Evolutionary conservation across 192 early-diverging fungal genomes (phyloP).

Genomic region (Spizellomyces punctatus): DNA sequence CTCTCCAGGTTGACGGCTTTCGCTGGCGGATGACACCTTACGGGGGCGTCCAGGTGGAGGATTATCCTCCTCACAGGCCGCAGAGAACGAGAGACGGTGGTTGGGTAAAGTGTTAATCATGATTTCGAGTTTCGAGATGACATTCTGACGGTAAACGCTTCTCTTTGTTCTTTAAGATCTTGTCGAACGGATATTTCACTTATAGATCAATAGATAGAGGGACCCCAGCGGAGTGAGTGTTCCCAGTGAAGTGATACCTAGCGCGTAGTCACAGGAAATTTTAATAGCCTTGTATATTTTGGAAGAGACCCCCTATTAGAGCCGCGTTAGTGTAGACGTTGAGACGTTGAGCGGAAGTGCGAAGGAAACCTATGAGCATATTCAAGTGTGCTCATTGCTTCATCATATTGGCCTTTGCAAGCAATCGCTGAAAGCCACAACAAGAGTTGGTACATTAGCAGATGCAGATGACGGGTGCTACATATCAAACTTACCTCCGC

Average conservation of each 20-base stretch:
- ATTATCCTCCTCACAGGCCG: constrained; percentile 11
- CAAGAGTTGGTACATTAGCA: background rate
- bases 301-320: no score
- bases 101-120: constrained; percentile 18
- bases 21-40: constrained; percentile 25
- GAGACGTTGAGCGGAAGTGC: no score
- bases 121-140: background rate
- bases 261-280: no score
- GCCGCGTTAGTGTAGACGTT: no score
- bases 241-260: no score
- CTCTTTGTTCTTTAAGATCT: constrained; percentile 2
- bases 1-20: background rate
- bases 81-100: constrained; percentile 22
- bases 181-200: constrained; percentile 21
- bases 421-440: constrained; percentile 1
- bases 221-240: background rate
- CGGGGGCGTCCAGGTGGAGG: constrained; percentile 27
- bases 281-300: no score
- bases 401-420: constrained; percentile 16
- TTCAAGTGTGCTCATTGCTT: background rate
- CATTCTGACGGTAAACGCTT: background rate
- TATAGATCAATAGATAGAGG: constrained; percentile 15
- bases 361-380: no score
- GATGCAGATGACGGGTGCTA: no score
- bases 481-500: constrained; percentile 45